Percentiles rank a stretch among this genome's conserved stretches.
Conservation (phyloP, 352 stramenopile species). For the Phytopythium boreale region DNA sequence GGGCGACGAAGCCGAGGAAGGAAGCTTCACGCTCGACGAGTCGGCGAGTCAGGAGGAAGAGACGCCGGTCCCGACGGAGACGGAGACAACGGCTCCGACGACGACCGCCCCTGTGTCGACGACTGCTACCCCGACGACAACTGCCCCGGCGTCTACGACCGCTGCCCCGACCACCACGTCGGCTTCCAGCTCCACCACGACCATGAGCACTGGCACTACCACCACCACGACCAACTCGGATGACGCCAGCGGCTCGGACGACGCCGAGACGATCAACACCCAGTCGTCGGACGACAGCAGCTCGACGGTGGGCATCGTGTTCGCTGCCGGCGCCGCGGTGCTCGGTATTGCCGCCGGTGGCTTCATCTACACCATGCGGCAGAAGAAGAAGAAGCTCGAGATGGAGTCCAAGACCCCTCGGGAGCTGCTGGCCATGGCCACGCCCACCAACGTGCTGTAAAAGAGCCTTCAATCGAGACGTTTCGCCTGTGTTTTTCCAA, state of each 20-base stretch:
- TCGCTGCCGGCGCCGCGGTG: conserved; percentile 30
- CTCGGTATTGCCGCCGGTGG: conserved; percentile 31
- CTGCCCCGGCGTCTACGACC: conserved; percentile 8
- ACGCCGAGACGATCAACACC: conserved; percentile 28
- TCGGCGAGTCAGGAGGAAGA: background rate
- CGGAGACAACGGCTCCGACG: background rate
- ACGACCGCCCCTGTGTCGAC: background rate
- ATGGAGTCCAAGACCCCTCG: conserved; percentile 32
- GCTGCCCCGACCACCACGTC: conserved; percentile 12
- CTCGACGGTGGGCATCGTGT: conserved; percentile 27
- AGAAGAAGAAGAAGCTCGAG: conserved; percentile 51
- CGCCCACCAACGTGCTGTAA: conserved; percentile 14
- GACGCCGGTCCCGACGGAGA: background rate
- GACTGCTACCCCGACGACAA: conserved; percentile 8
- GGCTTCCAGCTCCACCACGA: conserved; percentile 3
- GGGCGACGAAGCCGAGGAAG: conserved; percentile 3
- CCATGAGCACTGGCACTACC: conserved; percentile 9
- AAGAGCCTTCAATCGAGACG: background rate
- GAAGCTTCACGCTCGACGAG: conserved; percentile 10
- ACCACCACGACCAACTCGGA: conserved; percentile 10
- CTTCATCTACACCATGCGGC: conserved; percentile 43
- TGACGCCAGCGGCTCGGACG: conserved; percentile 16
- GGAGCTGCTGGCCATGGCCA: conserved; percentile 24
- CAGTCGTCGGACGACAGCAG: conserved; percentile 29
- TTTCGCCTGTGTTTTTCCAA: background rate